Evolutionary conservation across 2,329 filamentous ascomycete genomes (phyloP), one percentile per base, ranked within the genome.

Genomic region (Raffaelea ambrosiae): DNA sequence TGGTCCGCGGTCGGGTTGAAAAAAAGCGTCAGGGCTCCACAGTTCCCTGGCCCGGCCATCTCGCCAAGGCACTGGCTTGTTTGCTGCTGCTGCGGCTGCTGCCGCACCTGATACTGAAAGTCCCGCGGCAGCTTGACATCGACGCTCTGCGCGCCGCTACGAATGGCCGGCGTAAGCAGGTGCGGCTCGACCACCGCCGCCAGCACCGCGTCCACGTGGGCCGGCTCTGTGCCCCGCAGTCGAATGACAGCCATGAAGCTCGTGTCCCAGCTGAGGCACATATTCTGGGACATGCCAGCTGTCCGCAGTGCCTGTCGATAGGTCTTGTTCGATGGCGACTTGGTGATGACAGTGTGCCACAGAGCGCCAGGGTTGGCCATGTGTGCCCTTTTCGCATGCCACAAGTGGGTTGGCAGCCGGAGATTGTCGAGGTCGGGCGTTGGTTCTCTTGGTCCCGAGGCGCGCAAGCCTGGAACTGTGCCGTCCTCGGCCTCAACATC

Each of bases 341-440:
- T 64, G 0, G 90, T 88, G 21, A 97, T 70, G 1, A 88, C 81
- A 64, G 96, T 95, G 38, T 89, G 79, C 93, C 93, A 98, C n/a
- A 93, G 66, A 3, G 88, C 84, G 40, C 84, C 76, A 43, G 78
- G 0, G 87, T 84, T 8, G 1, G 89, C 89, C 86, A 98, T 94
- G 51, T 79, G 85, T 20, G 93, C 88, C 51, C 93, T 75, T 65
- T 98, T 98, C 3, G 91, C 83, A 66, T 95, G 90, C 77, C 86
- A 98, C 54, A 94, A 68, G 63, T 98, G 93, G 7, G 93, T 97
- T 0, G 93, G 93, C 16, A 98, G 72, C 88, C 91, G 96, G 3
- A 86, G 89, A 70, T 97, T 97, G 63, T 86, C 76, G 41, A 84
- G 70, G n/a, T n/a, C n/a, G 62, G 97, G 91, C 29, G 93, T 9